Evolutionary conservation across 108 stramenopile species (phyloP), one percentile per base, ranked within the genome.

Genomic region (Cyclotella baltica): DNA sequence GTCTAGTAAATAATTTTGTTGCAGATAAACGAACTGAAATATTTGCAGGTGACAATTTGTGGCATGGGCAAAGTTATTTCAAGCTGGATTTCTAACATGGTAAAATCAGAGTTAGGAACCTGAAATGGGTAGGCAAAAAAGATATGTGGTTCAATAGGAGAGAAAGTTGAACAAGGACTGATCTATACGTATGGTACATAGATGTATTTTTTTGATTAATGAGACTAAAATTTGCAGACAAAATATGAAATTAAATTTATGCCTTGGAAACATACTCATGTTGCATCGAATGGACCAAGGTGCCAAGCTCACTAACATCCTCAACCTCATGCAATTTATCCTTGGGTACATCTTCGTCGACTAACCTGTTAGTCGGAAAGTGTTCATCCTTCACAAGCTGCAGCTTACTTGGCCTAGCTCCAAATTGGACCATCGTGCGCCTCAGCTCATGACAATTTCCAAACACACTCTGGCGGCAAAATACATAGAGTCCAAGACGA

Each of bases 401-500:
- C 34, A 96, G 80, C 70, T 91, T 90, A 25, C 46, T 67, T 6
- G 88, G 81, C 35, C 65, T 81, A 15, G 68, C 59, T 25, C 62
- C 70, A 67, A 93, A 93, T 56, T 89, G 86, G 55, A 81, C 80
- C 76, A 98, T 86, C 10, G 88, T 89, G 0, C 47, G 83, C 34
- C 83, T 86, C 70, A 98, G 72, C 25, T 96, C 96, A 40, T 89
- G 83, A 53, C 90, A 92, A 47, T 76, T 67, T 57, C 78, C 78
- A 72, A 97, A 97, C 52, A 96, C 10, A 28, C 56, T 56, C 62
- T 80, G 71, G 13, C 93, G 89, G 47, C 96, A 87, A 63, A 98
- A 93, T 29, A 98, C 94, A 73, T 99, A 99, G 15, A 99, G 83
- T 20, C 99, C 99, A 18, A 98, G 89, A n/a, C 97, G 78, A 18